Evolutionary conservation across 306 rosid genomes (phyloP), one percentile per base, ranked within the genome.

Genomic region (Cucurbita maxima): DNA sequence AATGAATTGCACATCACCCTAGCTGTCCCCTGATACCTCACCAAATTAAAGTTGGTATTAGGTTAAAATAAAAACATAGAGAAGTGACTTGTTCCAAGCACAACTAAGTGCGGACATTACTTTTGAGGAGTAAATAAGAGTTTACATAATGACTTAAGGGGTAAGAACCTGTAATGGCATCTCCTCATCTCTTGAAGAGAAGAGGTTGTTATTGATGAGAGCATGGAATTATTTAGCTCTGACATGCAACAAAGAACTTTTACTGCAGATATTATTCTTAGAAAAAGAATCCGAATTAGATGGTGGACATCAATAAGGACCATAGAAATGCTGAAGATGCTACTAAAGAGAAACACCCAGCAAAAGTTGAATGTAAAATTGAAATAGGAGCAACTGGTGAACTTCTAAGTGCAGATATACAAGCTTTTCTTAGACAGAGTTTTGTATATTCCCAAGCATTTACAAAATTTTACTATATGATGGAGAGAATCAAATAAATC

Each of bases 21-120:
- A 77, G 99, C 96, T 76, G 99, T 94, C 82, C 99, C 99, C 99
- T 94, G 95, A 81, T 79, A 80, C 84, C 88, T 77, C 82, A 50
- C 74, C 69, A 86, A 74, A 69, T 45, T 68, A 68, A 68, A 68
- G 22, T 7, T 22, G 73, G 57, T 45, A 45, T 68, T 68, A 68
- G 57, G 19, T 45, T 45, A 20, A 67, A 67, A 12, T 13, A 50
- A 70, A 53, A 40, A 60, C 12, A 71, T 41, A 57, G 78, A 82
- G 59, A 75, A 71, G 76, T 14, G 61, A 30, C 19, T 45, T 45
- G 22, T 43, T 43, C 72, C 53, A 40, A 19, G 16, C 10, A 6
- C 19, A 64, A 64, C 11, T 41, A 30, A 64, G 37, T 43, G 53
- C 10, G 6, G 53, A 4, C 18, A 41, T 50, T 41, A 5, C 72